Evolutionary conservation across 768 basidiomycete species (phyloP), one percentile per base, ranked within the genome.

Genomic region (Suillus hirtellus): DNA sequence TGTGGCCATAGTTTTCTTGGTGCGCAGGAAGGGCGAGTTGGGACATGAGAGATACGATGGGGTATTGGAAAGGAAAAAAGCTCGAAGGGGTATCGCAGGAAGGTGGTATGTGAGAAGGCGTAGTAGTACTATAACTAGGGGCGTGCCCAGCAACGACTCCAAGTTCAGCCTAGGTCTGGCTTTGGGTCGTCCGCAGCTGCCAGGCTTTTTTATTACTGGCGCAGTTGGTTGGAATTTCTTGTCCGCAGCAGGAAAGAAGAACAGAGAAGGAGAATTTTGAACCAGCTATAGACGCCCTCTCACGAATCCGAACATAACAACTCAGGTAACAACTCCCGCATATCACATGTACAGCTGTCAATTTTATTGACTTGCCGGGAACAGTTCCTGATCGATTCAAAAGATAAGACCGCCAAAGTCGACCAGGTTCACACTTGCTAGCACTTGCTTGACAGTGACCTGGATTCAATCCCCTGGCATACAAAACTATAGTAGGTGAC

Each of bases 1-100:
- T 73, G 67, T 78, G 69, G 63, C 72, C 71, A 54, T 63, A 56
- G 9, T 58, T 40, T 61, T 73, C 72, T 53, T 68, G 64, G 31
- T 43, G 67, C 4, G 64, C 63, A 8, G 64, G 62, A 0, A 43
- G 31, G 17, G 61, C 47, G 17, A 65, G 61, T 37, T 73, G 70
- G 24, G 73, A 67, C 73, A 71, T 72, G 67, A 60, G 60, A 42
- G 68, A 10, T 56, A 40, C 17, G 55, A 54, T 49, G 43, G 70
- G 72, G 73, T 74, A 75, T 72, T 44, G 15, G 7, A 67, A 66
- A 60, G 53, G 52, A 12, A 43, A 49, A 47, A 31, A n/a, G 31
- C 10, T 11, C 31, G 27, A 50, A 61, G 60, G 60, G 60, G 60
- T 61, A 61, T 61, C 17, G 6, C 34, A 21, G 11, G 19, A 24